Evolutionary conservation across 2,329 filamentous ascomycete species (phyloP), one percentile per base, ranked within the genome.

Genomic region (Colletotrichum musicola): DNA sequence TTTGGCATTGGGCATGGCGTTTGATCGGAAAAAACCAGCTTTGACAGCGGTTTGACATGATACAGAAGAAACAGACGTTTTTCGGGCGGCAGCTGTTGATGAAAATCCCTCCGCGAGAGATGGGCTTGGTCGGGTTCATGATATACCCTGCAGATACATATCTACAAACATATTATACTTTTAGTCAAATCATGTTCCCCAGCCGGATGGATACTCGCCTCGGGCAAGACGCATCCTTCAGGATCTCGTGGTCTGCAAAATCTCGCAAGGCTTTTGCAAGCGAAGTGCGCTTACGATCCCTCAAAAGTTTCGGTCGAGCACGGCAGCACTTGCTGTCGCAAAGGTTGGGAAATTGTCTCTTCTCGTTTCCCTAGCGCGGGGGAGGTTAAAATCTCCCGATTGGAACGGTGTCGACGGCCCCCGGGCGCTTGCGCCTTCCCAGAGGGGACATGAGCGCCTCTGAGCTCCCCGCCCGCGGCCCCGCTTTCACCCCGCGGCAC

Each of bases 11-110:
- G 50, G 27, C 9, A 50, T 25, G 56, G 56, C 66, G 56, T 59
- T 59, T 62, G 35, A 2, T 5, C 22, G 38, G 16, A 5, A 44
- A 44, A 49, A 50, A 51, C 62, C 47, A 58, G 67, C 67, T 68
- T 69, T 68, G 63, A 69, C 35, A 69, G 67, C 64, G 40, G 67
- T 56, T 62, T 58, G 3, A n/a, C 16, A 35, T 58, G 63, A 54
- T 53, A 40, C 18, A 64, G 22, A 40, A 27, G 38, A 53, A 27
- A 22, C n/a, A 40, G 35, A 38, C 44, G 30, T 40, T 14, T 44
- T 27, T 42, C n/a, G 61, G 62, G 49, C 53, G 60, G 60, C 40
- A 38, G 27, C 53, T 25, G 40, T 35, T 44, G 47, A 40, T 53
- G 22, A 62, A 62, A 56, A 44, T 42, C 9, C 44, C 40, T 49